These are phyloP conservation scores for Bidens hawaiensis DNA, from an alignment of 140 eudicot genomes.

Conservation along the genomic window DNA sequence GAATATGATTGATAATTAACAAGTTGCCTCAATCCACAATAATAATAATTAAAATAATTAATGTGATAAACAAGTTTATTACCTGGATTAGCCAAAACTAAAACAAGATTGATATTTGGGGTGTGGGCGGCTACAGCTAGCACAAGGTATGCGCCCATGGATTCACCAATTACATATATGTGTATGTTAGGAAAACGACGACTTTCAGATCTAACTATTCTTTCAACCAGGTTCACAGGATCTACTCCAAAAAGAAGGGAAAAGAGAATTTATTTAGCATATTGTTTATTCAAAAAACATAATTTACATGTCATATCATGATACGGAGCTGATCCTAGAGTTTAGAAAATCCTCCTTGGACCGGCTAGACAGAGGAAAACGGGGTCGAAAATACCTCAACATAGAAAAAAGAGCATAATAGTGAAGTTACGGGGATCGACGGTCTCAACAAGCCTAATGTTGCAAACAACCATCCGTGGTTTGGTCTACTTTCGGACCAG, in stretches of 20 bases:
- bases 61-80: background rate
- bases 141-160: conserved; percentile 48
- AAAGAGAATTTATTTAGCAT: background rate
- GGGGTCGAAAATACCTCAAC: too few species aligned
- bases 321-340: too few species aligned
- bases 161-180: conserved; percentile 49
- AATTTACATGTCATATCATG: too few species aligned
- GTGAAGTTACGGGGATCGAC: too few species aligned
- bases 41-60: background rate
- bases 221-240: conserved; percentile 38
- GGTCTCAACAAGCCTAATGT: too few species aligned
- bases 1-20: conserved; percentile 4
- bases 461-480: too few species aligned
- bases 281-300: background rate
- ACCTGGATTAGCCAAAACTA: conserved; percentile 47
- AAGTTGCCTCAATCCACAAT: background rate
- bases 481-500: too few species aligned
- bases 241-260: conserved; percentile 24
- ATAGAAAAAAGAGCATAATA: too few species aligned
- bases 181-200: conserved; percentile 20
- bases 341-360: too few species aligned
- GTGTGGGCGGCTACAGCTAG: conserved; percentile 42
- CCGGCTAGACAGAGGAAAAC: too few species aligned
- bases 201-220: conserved; percentile 37
- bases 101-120: conserved; percentile 36